Percentiles rank a stretch among this genome's conserved stretches.
Evolutionary conservation across 768 basidiomycete species (phyloP).

Genomic region (Pleurotus cornucopiae): DNA sequence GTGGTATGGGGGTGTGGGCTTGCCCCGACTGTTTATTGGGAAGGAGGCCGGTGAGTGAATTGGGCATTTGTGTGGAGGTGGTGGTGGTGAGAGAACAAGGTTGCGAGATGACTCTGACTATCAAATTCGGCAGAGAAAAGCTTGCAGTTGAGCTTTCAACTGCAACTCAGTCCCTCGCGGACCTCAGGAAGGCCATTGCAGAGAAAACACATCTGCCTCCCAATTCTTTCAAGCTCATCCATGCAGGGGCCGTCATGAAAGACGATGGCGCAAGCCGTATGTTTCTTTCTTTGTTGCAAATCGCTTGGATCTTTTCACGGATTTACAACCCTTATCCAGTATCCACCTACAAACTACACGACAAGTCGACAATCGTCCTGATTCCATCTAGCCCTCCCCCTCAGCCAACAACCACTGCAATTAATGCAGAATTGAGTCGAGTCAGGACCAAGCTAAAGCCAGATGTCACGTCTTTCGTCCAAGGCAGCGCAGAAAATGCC

Average conservation of each 20-base stretch:
- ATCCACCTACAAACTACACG: slow-evolving; percentile 69
- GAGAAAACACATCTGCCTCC: slow-evolving; percentile 70
- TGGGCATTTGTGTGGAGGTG: slow-evolving; percentile 5
- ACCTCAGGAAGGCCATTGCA: slow-evolving; percentile 45
- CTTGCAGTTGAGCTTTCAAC: slow-evolving; percentile 8
- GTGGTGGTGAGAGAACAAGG: slow-evolving; percentile 7
- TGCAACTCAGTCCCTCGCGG: slow-evolving; percentile 4
- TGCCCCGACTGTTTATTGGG: slow-evolving; percentile 27
- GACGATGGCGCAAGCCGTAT: slow-evolving; percentile 69
- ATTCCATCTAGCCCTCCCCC: slow-evolving; percentile 43
- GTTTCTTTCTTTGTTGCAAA: slow-evolving; percentile 13
- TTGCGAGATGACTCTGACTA: slow-evolving; percentile 35
- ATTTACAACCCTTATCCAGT: slow-evolving; percentile 33
- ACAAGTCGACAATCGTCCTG: slow-evolving; percentile 67
- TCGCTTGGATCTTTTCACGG: not conserved
- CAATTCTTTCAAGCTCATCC: slow-evolving; percentile 79
- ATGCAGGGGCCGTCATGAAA: slow-evolving; percentile 87
- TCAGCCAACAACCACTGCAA: slow-evolving; percentile 44
- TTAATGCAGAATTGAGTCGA: slow-evolving; percentile 45
- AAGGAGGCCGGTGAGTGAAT: slow-evolving; percentile 40
- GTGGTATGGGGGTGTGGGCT: slow-evolving; percentile 73
- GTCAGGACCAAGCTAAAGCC: slow-evolving; percentile 54
- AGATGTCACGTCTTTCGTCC: slow-evolving; percentile 53
- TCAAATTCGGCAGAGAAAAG: slow-evolving; percentile 41
- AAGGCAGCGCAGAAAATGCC: slow-evolving; percentile 17